These are phyloP conservation scores for Cutaneotrichosporon dermatis DNA, from an alignment of 1,284 basidiomycete species.

Conservation along the genomic window DNA sequence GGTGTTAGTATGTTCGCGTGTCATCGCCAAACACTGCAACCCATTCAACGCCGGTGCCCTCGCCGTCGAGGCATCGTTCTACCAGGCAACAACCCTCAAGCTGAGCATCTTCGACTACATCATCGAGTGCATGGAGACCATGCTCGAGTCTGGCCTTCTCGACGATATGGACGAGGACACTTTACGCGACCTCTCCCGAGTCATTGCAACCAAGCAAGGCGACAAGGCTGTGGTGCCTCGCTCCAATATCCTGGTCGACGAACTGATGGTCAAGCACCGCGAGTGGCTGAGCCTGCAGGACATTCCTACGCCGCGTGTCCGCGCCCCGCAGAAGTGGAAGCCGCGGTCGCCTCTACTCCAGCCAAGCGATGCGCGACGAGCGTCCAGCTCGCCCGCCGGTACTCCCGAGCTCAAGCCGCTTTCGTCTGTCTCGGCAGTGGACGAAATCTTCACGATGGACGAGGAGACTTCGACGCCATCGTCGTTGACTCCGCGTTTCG, in stretches of 20 bases:
- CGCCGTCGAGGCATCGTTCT: conserved; percentile 75
- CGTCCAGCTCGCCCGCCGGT: conserved; percentile 6
- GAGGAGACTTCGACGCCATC: conserved; percentile 34
- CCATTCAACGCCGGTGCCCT: conserved; percentile 75
- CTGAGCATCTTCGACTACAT: conserved; percentile 77
- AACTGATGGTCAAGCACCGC: conserved; percentile 61
- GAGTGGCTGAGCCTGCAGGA: conserved; percentile 79
- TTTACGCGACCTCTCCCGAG: conserved; percentile 63
- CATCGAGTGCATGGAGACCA: conserved; percentile 75
- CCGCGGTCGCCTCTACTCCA: conserved; percentile 54
- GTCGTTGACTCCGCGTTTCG: conserved; percentile 10
- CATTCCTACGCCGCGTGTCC: conserved; percentile 64
- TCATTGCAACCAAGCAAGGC: conserved; percentile 61
- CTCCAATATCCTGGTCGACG: conserved; percentile 57
- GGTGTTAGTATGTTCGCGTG: conserved; percentile 72
- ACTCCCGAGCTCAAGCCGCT: conserved; percentile 25
- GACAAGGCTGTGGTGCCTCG: conserved; percentile 65
- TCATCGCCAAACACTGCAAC: conserved; percentile 66
- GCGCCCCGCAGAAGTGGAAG: conserved; percentile 45
- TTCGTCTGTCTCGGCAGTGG: conserved; percentile 24
- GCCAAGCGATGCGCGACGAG: conserved; percentile 47
- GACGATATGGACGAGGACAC: conserved; percentile 64
- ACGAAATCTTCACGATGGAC: conserved; percentile 51
- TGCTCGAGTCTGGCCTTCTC: conserved; percentile 76
- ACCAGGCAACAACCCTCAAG: conserved; percentile 67